Conservation (phyloP, 768 basidiomycete genomes). For the Macrolepiota dolichaula region DNA sequence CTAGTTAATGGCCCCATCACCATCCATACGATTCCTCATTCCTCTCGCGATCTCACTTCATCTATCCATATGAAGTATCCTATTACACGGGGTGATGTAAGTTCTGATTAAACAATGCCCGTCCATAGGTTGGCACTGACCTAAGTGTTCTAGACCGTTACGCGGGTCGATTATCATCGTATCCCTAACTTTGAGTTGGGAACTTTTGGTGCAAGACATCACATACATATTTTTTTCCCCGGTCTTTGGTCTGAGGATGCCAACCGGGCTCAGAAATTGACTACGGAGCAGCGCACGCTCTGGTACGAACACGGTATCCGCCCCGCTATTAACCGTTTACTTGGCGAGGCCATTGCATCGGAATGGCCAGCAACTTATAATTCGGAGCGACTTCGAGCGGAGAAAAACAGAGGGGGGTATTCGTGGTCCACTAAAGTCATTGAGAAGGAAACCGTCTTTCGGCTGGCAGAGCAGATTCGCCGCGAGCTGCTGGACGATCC, state of each 20-base stretch:
- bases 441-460: background rate
- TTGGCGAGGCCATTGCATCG: background rate
- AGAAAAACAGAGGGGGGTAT: constrained; percentile 14
- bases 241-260: no score
- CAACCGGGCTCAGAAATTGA: constrained; percentile 13
- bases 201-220: background rate
- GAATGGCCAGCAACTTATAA: no score
- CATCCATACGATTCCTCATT: background rate
- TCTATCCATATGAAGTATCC: background rate
- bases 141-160: background rate
- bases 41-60: no score
- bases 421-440: constrained; percentile 18
- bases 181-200: background rate
- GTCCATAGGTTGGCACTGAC: no score
- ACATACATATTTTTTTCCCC: constrained; percentile 22
- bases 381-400: constrained; percentile 20
- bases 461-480: no score
- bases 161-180: no score
- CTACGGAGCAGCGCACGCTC: constrained; percentile 12
- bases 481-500: no score
- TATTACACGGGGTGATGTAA: no score
- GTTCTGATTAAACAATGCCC: background rate
- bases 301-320: no score
- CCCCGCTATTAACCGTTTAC: constrained; percentile 17
- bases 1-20: constrained; percentile 5